Percentiles rank a stretch among this genome's conserved stretches.
These are phyloP conservation scores for Chlamydomonas sp. DNA, from an alignment of 139 green algal genomes.

Conservation along the genomic window DNA sequence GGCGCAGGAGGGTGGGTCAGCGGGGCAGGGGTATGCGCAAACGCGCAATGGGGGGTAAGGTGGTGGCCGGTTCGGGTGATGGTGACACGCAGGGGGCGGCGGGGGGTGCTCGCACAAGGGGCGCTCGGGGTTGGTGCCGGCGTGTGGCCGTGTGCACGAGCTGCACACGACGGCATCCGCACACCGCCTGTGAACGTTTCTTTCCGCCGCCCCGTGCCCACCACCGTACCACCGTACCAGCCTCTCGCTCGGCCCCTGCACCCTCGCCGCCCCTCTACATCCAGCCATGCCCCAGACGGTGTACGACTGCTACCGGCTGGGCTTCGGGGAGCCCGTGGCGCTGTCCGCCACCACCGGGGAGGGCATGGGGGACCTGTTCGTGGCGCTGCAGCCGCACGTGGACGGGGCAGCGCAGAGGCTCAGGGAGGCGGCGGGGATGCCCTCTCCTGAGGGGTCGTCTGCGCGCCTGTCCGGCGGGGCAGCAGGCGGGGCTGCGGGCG, in stretches of 20 bases:
- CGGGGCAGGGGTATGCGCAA: not conserved
- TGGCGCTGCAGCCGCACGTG: slow-evolving; percentile 64
- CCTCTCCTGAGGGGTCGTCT: no score
- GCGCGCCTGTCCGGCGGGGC: slow-evolving; percentile 14
- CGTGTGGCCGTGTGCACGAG: no score
- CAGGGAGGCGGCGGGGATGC: not conserved
- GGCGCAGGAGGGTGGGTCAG: slow-evolving; percentile 33
- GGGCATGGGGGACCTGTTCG: slow-evolving; percentile 90
- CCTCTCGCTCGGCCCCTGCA: not conserved
- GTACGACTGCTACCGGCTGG: slow-evolving; percentile 55
- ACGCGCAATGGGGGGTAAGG: no score
- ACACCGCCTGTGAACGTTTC: no score
- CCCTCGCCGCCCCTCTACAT: no score
- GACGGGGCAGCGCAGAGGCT: slow-evolving; percentile 15
- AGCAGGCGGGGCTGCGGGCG: slow-evolving; percentile 7
- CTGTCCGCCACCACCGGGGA: slow-evolving; percentile 91
- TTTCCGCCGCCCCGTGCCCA: no score
- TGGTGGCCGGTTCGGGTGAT: no score
- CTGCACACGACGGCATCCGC: no score
- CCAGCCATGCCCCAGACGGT: slow-evolving; percentile 52
- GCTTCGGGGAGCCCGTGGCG: slow-evolving; percentile 84
- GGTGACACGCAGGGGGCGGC: no score
- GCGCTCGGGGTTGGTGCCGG: no score
- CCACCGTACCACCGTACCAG: not conserved
- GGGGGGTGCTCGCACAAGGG: no score